A percentile compares a stretch with the other conserved stretches of the same genome.
phyloP scores from a whole-genome alignment of 2,329 filamentous ascomycete species.

The Monilinia fructicola region DNA sequence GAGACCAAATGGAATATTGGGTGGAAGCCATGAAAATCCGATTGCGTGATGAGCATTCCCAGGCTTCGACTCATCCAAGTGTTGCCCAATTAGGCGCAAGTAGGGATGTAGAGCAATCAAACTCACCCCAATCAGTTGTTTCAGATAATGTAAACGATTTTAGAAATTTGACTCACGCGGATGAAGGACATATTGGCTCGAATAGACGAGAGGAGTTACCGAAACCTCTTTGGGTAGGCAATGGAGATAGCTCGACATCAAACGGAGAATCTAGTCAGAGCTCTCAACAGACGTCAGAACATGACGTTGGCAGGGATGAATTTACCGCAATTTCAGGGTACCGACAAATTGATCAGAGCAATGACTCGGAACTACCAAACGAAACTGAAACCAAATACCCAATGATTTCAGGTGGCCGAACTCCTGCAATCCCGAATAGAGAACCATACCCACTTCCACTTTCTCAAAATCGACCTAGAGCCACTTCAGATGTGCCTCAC shows the following conservation, averaged over 20 bases:
- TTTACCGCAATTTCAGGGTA: not conserved
- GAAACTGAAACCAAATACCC: conserved; percentile 7
- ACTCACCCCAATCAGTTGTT: not conserved
- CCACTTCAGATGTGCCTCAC: conserved; percentile 58
- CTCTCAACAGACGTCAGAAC: not conserved
- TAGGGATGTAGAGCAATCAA: not conserved
- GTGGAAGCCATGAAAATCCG: conserved; percentile 46
- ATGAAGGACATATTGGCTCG: conserved; percentile 31
- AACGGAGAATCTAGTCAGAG: conserved; percentile 14
- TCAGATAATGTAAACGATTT: not conserved
- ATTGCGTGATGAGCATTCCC: not conserved
- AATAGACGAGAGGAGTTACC: conserved; percentile 35
- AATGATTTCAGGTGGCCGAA: conserved; percentile 10
- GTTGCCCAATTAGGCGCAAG: not conserved
- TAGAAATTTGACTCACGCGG: not conserved
- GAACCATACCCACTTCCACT: conserved; percentile 9
- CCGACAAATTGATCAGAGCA: not conserved
- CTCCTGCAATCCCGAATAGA: conserved; percentile 8
- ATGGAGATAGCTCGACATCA: not conserved
- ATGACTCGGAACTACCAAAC: not conserved
- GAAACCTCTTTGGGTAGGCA: not conserved
- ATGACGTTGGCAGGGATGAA: not conserved
- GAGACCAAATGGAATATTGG: conserved; percentile 60
- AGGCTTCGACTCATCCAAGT: no score
- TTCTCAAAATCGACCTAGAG: conserved; percentile 46